These are phyloP conservation scores for Coniochaeta ligniaria DNA, from an alignment of 2,329 filamentous ascomycete species.

Conservation along the genomic window DNA sequence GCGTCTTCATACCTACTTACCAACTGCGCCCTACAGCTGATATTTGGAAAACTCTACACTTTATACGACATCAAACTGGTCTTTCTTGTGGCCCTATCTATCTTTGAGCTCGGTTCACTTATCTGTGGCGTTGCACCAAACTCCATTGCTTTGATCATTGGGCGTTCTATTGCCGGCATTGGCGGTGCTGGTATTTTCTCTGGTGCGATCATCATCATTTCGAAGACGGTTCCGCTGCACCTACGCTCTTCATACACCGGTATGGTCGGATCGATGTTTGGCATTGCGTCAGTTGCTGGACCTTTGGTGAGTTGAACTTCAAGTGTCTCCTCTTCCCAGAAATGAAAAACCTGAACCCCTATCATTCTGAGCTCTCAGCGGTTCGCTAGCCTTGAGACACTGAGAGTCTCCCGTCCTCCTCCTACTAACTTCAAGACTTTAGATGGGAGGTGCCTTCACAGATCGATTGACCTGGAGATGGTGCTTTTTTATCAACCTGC, in stretches of 20 bases:
- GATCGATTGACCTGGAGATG: conserved; percentile 15
- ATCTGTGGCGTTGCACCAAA: conserved; percentile 16
- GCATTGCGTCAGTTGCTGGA: conserved; percentile 22
- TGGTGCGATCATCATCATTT: conserved; percentile 20
- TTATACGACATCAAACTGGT: conserved; percentile 25
- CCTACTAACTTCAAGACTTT: neutral
- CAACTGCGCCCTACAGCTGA: conserved; percentile 23
- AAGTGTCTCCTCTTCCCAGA: too few relatives aligned
- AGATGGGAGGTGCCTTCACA: conserved; percentile 14
- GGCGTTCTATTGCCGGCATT: conserved; percentile 15
- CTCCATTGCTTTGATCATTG: conserved; percentile 17
- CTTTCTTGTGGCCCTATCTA: conserved; percentile 22
- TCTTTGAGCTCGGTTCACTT: conserved; percentile 29
- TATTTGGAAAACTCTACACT: conserved; percentile 25
- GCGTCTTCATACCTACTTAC: conserved; percentile 29
- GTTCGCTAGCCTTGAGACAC: too few relatives aligned
- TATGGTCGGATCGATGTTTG: conserved; percentile 32
- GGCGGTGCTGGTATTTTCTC: conserved; percentile 17
- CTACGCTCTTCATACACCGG: conserved; percentile 32
- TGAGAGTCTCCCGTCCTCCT: too few relatives aligned
- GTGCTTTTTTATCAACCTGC: conserved; percentile 17
- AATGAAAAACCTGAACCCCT: too few relatives aligned
- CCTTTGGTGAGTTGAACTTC: conserved; percentile 8
- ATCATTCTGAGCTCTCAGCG: too few relatives aligned
- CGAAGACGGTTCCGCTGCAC: conserved; percentile 26